Conservation (phyloP, 2,329 filamentous ascomycete species). For the Penicillium psychrosexuale region DNA sequence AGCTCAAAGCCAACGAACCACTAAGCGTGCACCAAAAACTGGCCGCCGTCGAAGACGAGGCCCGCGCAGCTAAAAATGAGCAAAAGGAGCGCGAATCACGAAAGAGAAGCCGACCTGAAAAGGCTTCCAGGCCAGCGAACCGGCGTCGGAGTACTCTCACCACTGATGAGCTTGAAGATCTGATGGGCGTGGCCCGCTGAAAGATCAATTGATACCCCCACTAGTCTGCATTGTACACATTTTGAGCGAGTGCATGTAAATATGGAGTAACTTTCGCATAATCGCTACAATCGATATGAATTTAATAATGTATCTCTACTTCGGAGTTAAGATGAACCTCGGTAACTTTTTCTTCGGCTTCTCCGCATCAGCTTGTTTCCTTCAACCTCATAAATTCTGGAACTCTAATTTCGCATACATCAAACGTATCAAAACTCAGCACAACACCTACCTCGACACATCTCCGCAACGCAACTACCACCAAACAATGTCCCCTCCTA, state of each 20-base stretch:
- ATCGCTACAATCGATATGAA: background rate
- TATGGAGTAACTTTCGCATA: conserved; percentile 9
- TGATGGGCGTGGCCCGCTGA: conserved; percentile 33
- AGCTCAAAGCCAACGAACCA: conserved; percentile 19
- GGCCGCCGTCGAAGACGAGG: conserved; percentile 43
- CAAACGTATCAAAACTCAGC: background rate
- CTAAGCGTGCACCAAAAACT: conserved; percentile 45
- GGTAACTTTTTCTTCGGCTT: conserved; percentile 12
- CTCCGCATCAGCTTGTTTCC: conserved; percentile 6
- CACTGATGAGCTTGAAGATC: conserved; percentile 44
- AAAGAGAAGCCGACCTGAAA: conserved; percentile 35
- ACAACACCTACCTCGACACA: background rate
- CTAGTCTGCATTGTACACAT: conserved; percentile 24
- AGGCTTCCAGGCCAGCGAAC: conserved; percentile 28
- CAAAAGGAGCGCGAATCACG: conserved; percentile 35
- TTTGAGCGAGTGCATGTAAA: conserved; percentile 14
- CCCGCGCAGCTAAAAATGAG: conserved; percentile 37
- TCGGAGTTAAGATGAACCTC: conserved; percentile 6
- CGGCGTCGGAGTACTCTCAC: conserved; percentile 46
- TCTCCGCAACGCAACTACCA: conserved; percentile 1
- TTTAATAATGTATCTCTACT: background rate
- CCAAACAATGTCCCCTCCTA: background rate
- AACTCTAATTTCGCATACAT: background rate
- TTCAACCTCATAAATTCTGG: background rate
- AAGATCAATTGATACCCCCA: conserved; percentile 15